These are phyloP conservation scores for Calonectria montana DNA, from an alignment of 2,329 filamentous ascomycete genomes.

Conservation along the genomic window DNA sequence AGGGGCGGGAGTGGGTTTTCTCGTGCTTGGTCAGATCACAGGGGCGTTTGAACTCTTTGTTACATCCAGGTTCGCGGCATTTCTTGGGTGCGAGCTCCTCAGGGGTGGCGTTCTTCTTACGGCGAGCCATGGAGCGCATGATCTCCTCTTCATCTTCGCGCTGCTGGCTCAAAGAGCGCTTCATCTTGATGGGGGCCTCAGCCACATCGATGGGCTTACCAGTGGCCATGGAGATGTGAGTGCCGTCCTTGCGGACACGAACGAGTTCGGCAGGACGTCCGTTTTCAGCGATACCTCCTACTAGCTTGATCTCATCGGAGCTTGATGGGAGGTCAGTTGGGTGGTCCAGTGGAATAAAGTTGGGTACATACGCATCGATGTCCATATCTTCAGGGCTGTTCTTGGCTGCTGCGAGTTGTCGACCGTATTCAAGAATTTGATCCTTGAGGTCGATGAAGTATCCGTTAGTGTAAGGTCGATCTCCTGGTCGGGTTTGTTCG, in stretches of 20 bases:
- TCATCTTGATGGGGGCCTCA: slow-evolving; percentile 65
- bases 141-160: slow-evolving; percentile 84
- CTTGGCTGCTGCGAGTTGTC: slow-evolving; percentile 81
- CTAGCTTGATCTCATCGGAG: slow-evolving; percentile 78
- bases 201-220: slow-evolving; percentile 71
- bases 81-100: slow-evolving; percentile 85
- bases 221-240: slow-evolving; percentile 81
- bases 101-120: slow-evolving; percentile 91
- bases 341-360: slow-evolving; percentile 44
- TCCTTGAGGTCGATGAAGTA: slow-evolving; percentile 98
- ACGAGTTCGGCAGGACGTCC: slow-evolving; percentile 88
- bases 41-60: slow-evolving; percentile 95
- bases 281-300: slow-evolving; percentile 84
- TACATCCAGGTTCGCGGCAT: slow-evolving; percentile 80
- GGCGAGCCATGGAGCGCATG: slow-evolving; percentile 92
- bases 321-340: slow-evolving; percentile 47
- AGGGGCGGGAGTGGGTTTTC: slow-evolving; percentile 96
- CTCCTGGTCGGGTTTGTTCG: slow-evolving; percentile 85
- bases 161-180: slow-evolving; percentile 76
- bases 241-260: slow-evolving; percentile 82
- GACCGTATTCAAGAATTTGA: slow-evolving; percentile 91
- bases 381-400: slow-evolving; percentile 70
- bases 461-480: slow-evolving; percentile 92
- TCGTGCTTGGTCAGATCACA: slow-evolving; percentile 98
- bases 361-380: slow-evolving; percentile 65